Base-by-base conservation (phyloP, 2,329 filamentous ascomycete genomes). In the Ophiosphaerella narmari region DNA sequence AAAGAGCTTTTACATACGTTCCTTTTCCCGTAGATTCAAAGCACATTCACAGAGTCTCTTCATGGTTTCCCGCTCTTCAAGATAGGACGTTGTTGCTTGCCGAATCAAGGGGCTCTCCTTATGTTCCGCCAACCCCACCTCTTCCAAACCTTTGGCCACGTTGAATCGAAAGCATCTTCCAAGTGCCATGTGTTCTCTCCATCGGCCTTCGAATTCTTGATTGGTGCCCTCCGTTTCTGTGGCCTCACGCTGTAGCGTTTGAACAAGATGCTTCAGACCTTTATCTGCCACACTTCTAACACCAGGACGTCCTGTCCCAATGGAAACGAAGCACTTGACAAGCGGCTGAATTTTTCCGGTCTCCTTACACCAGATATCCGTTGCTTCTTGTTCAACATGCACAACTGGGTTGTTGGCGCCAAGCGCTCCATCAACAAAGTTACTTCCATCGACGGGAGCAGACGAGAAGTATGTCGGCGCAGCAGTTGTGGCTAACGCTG, bases 371-470 rank as follows among this genome's bases (percentile, higher is more conserved):
- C 55, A 58, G 16, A 58, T 45, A 26, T 60, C 53, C 6, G 43
- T 12, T 2, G 57, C 37, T 55, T 80, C 68, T 21, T 67, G 66
- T 68, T 70, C 75, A 1, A 79, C 57, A 24, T 70, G 51, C 6
- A 62, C 51, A 11, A 76, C 64, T 1, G 79, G 80, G 47, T 82
- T 82, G 60, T 81, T 82, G 7, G 56, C 57, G 9, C 59, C 57
- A 3, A 58, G 23, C 0, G 52, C 59, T 4, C 76, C 78, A 55
- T 81, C 79, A 11, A 78, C 65, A 48, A 76, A 80, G 0, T 46
- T 43, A 39, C 60, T 45, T 2, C 54, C 51, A 1, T 70, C 72
- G 23, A 82, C 70, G 1, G 54, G 38, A 31, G 80, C 73, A 0
- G 72, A 43, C 4, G 57, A 54, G 45, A 71, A 70, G 50, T 64